A percentile compares a stretch with the other conserved stretches of the same genome.
phyloP scores from a whole-genome alignment of 164 flowering plant species.

The Paratinospora sagittata region DNA sequence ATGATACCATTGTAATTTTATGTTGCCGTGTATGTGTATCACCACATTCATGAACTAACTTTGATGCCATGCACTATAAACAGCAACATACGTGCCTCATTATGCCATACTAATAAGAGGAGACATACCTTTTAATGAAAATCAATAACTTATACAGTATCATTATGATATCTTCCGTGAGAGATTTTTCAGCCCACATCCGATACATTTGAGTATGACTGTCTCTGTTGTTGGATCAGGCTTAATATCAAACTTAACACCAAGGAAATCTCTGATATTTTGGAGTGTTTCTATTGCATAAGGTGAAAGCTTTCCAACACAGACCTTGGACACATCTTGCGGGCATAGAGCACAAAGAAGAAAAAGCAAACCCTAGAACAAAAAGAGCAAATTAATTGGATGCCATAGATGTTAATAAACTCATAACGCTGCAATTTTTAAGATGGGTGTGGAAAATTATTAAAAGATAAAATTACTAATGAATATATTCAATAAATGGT shows the following conservation, averaged over 20 bases:
- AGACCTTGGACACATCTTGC: constrained; percentile 76
- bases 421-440: not conserved
- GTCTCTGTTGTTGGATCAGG: constrained; percentile 74
- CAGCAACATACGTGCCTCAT: too few relatives aligned
- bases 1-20: too few relatives aligned
- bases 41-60: not conserved
- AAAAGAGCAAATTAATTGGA: not conserved
- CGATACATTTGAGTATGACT: constrained; percentile 63
- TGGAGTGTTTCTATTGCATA: constrained; percentile 80
- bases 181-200: constrained; percentile 76
- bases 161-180: constrained; percentile 59
- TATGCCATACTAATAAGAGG: not conserved
- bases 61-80: not conserved
- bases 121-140: not conserved
- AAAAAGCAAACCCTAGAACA: constrained; percentile 70
- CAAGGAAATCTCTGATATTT: constrained; percentile 69
- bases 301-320: constrained; percentile 83
- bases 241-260: constrained; percentile 57
- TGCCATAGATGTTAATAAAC: not conserved
- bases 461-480: too few relatives aligned
- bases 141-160: not conserved
- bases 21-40: not conserved
- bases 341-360: constrained; percentile 86
- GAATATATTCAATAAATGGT: too few relatives aligned
- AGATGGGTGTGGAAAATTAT: too few relatives aligned